Evolutionary conservation across 202 grass and related monocot species (phyloP).

Genomic region (Elaeis oleifera): DNA sequence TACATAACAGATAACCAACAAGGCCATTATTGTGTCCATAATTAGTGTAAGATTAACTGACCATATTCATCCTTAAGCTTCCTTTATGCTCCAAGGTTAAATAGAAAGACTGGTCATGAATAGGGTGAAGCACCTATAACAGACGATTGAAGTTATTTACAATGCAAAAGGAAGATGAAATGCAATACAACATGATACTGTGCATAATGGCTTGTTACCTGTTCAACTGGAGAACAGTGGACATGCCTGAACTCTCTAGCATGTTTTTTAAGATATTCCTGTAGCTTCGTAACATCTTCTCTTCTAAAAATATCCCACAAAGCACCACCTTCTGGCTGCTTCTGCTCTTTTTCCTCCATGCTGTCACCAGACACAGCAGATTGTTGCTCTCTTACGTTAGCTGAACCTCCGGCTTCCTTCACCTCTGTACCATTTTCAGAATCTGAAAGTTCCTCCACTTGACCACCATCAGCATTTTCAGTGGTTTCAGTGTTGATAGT

Average conservation of each 20-base stretch:
- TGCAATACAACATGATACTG: too few relatives aligned
- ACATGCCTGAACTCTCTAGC: slow-evolving; percentile 48
- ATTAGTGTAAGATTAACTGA: slow-evolving; percentile 11
- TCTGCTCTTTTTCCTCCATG: slow-evolving; percentile 5
- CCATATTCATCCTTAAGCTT: slow-evolving; percentile 84
- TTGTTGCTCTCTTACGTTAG: neutral
- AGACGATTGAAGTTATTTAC: neutral
- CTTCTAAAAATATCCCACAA: slow-evolving; percentile 84
- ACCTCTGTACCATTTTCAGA: neutral
- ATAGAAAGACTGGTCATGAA: slow-evolving; percentile 60
- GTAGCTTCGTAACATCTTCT: slow-evolving; percentile 56
- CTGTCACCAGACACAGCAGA: neutral
- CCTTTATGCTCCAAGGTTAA: slow-evolving; percentile 53
- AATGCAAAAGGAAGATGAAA: neutral
- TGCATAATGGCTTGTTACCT: slow-evolving; percentile 22
- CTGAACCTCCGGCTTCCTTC: neutral
- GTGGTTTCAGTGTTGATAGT: too few relatives aligned
- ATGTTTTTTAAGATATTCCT: slow-evolving; percentile 56
- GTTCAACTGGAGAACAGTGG: slow-evolving; percentile 46
- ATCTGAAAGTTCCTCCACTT: too few relatives aligned
- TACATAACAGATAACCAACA: too few relatives aligned
- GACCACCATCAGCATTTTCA: slow-evolving; percentile 1
- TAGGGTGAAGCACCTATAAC: slow-evolving; percentile 72
- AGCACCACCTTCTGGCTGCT: slow-evolving; percentile 39
- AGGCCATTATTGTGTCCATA: too few relatives aligned